Evolutionary conservation across 106 monocot genomes (phyloP), one percentile per base, ranked within the genome.

Genomic region (Allium cepa): DNA sequence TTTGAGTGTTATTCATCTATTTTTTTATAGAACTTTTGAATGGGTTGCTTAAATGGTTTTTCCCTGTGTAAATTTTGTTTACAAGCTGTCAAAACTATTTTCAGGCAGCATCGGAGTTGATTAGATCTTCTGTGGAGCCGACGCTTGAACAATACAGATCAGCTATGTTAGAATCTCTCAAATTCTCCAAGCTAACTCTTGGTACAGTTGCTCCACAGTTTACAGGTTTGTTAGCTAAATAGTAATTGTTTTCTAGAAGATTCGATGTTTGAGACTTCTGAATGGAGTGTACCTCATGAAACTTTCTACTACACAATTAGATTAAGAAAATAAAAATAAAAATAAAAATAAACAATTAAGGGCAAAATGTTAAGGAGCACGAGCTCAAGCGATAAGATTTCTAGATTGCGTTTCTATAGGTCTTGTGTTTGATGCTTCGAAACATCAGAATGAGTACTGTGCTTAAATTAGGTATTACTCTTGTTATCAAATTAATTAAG

Each of bases 151-250:
- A 92, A 72, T 97, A 97, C 67, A 86, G 68, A 74, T 70, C 92
- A 47, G 72, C 73, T 17, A 36, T 92, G 36, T 76, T 97, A 75
- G 74, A 76, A 72, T 97, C 96, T 10, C 80, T 97, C 49, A 84
- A 78, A 45, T 92, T 97, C 66, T 92, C 92, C 26, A 97, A 92
- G 84, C 76, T 97, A 36, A 97, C 96, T 45, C 88, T 97, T 74
- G 96, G 96, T 47, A 97, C 96, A 26, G 84, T 97, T 69, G 92
- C 96, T 71, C 96, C 96, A 67, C 96, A 97, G 52, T 92, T 97
- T 80, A 97, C 96, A 69, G 96, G 96, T 89, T 55, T 6, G 74
- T 75, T 55, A 36, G 36, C 36, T 1, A 36, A 36, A 36, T 36
- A 1, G 36, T 5, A 36, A 36, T 36, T 36, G 36, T 36, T 36